Evolutionary conservation across 179 eudicot species (phyloP).

Genomic region (Beta lomatogona): DNA sequence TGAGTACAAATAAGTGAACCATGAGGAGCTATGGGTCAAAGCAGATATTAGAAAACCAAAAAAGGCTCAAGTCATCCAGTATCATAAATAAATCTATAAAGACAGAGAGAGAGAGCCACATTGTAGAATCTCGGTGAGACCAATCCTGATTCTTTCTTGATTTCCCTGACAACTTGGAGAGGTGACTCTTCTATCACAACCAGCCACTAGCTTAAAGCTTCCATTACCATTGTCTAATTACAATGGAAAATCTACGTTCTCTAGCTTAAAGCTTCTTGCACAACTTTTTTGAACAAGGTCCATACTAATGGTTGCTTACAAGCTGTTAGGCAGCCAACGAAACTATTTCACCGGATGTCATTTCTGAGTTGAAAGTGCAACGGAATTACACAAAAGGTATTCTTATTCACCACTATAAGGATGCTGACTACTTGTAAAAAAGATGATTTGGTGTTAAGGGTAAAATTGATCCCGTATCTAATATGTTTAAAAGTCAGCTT

Average conservation of each 20-base stretch:
- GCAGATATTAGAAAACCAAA: not conserved
- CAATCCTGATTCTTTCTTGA: not conserved
- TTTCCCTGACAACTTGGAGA: not conserved
- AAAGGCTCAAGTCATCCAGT: not conserved
- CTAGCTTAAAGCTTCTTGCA: no score
- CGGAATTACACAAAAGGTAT: no score
- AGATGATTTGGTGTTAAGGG: no score
- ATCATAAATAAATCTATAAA: conserved; percentile 2
- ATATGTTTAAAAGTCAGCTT: no score
- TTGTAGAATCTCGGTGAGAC: not conserved
- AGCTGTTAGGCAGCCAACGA: no score
- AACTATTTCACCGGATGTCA: no score
- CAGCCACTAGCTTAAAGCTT: not conserved
- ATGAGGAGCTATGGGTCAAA: conserved; percentile 1
- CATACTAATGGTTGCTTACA: no score
- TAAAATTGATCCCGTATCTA: no score
- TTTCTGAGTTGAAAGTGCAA: no score
- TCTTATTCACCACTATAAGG: no score
- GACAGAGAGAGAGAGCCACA: not conserved
- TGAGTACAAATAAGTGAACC: not conserved
- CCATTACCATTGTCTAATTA: not conserved
- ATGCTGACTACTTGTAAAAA: no score
- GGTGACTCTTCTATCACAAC: not conserved
- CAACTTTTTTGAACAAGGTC: no score
- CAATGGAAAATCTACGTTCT: not conserved